Conservation (phyloP, 257 asterid species). For the Rehmannia glutinosa region DNA sequence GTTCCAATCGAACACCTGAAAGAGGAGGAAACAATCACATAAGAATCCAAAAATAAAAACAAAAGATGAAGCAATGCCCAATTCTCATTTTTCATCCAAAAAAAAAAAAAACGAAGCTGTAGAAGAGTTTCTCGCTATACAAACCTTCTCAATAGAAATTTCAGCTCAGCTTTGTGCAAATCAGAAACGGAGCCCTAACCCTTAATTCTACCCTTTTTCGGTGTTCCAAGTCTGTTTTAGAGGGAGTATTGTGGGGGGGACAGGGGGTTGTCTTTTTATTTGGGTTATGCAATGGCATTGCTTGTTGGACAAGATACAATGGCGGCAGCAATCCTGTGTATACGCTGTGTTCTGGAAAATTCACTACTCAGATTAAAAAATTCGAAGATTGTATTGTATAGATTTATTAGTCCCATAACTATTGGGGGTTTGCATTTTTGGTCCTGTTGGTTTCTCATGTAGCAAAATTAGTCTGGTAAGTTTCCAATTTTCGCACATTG, state of each 20-base stretch:
- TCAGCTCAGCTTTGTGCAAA: not conserved
- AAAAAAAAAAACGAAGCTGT: not conserved
- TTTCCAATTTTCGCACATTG: no score
- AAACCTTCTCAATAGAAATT: not conserved
- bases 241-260: not conserved
- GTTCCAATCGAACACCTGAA: slow-evolving; percentile 14
- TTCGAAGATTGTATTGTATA: no score
- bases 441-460: no score
- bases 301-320: not conserved
- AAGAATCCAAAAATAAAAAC: not conserved
- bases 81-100: not conserved
- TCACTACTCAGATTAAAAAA: no score
- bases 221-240: not conserved
- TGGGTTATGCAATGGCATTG: not conserved
- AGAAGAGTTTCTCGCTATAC: not conserved
- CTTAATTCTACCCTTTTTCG: not conserved
- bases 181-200: not conserved
- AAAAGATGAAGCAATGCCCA: not conserved
- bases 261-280: not conserved
- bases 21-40: not conserved
- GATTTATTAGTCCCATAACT: no score
- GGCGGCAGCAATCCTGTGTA: slow-evolving; percentile 7
- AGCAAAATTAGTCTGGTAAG: no score
- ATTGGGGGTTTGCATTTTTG: no score
- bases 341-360: not conserved